A percentile compares a stretch with the other conserved stretches of the same genome.
These are phyloP conservation scores for Corymbia citriodora DNA, from an alignment of 441 rosid species.

Conservation along the genomic window DNA sequence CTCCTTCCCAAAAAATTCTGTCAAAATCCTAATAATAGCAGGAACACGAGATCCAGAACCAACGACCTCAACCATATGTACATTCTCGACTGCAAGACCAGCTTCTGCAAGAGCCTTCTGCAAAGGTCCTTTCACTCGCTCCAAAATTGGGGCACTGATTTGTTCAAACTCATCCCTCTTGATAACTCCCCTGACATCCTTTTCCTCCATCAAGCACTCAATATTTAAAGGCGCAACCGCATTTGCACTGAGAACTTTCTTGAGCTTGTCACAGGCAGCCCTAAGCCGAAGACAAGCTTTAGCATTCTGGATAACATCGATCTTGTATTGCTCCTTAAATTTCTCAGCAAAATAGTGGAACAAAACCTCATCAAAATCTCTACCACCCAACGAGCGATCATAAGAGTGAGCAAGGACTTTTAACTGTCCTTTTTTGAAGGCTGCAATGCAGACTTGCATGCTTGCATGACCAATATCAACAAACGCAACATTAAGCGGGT, in stretches of 20 bases:
- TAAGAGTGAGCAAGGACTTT: slow-evolving; percentile 71
- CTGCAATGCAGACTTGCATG: slow-evolving; percentile 95
- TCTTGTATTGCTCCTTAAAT: slow-evolving; percentile 84
- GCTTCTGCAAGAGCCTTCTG: slow-evolving; percentile 93
- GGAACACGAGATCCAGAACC: slow-evolving; percentile 93
- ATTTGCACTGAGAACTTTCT: slow-evolving; percentile 95
- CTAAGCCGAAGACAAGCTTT: slow-evolving; percentile 86
- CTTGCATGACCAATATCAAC: slow-evolving; percentile 91
- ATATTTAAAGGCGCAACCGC: slow-evolving; percentile 83
- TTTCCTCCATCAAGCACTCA: slow-evolving; percentile 97
- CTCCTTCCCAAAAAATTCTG: slow-evolving; percentile 94
- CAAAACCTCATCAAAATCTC: slow-evolving; percentile 91
- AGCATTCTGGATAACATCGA: slow-evolving; percentile 85
- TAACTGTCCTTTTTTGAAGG: slow-evolving; percentile 82
- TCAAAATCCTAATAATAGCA: slow-evolving; percentile 66
- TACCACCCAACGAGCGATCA: slow-evolving; percentile 83
- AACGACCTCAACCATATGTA: slow-evolving; percentile 90
- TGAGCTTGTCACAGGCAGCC: slow-evolving; percentile 81
- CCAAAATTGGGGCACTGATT: slow-evolving; percentile 78
- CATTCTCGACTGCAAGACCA: slow-evolving; percentile 58
- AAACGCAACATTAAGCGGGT: slow-evolving; percentile 80
- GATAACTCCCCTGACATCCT: slow-evolving; percentile 82
- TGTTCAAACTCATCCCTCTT: slow-evolving; percentile 94
- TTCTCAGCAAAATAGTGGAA: slow-evolving; percentile 76
- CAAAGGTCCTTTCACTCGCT: slow-evolving; percentile 84